Conservation (phyloP, 2,329 filamentous ascomycete species). For the Xenosphaeropsis pyriputrescens region DNA sequence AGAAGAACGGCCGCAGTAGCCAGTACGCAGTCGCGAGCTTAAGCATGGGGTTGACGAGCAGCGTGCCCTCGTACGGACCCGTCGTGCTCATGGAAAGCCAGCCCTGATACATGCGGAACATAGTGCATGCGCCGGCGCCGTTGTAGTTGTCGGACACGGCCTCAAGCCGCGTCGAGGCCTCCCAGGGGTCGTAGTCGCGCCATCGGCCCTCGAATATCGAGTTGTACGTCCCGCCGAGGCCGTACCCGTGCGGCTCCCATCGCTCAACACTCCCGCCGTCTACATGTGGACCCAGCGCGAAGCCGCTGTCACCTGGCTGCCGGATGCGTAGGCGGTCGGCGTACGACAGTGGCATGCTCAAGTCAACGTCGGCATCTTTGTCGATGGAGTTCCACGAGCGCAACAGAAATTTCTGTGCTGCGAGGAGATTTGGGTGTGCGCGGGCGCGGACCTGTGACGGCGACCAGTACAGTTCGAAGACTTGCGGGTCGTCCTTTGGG, state of each 20-base stretch:
- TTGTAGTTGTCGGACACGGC: slow-evolving; percentile 66
- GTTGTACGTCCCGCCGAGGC: slow-evolving; percentile 53
- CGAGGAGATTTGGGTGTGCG: slow-evolving; percentile 48
- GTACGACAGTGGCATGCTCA: slow-evolving; percentile 45
- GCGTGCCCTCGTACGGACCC: slow-evolving; percentile 60
- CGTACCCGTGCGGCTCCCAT: slow-evolving; percentile 59
- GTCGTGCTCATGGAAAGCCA: slow-evolving; percentile 73
- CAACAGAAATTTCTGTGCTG: slow-evolving; percentile 47
- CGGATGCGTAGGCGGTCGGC: slow-evolving; percentile 52
- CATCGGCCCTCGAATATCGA: slow-evolving; percentile 59
- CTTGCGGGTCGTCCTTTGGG: slow-evolving; percentile 49
- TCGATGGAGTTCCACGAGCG: slow-evolving; percentile 36
- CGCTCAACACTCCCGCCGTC: slow-evolving; percentile 64
- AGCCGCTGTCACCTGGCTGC: slow-evolving; percentile 53
- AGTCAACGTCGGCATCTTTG: slow-evolving; percentile 26
- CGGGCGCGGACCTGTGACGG: slow-evolving; percentile 51
- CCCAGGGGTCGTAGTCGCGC: slow-evolving; percentile 75
- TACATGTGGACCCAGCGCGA: slow-evolving; percentile 58
- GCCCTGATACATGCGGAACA: slow-evolving; percentile 82
- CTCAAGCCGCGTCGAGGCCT: slow-evolving; percentile 51
- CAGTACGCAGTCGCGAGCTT: slow-evolving; percentile 65
- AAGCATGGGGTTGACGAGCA: slow-evolving; percentile 70
- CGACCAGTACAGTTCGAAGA: slow-evolving; percentile 68
- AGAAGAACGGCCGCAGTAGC: slow-evolving; percentile 75
- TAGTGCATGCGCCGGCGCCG: slow-evolving; percentile 66